Base-by-base conservation (phyloP, 768 basidiomycete species). In the Suillus decipiens region DNA sequence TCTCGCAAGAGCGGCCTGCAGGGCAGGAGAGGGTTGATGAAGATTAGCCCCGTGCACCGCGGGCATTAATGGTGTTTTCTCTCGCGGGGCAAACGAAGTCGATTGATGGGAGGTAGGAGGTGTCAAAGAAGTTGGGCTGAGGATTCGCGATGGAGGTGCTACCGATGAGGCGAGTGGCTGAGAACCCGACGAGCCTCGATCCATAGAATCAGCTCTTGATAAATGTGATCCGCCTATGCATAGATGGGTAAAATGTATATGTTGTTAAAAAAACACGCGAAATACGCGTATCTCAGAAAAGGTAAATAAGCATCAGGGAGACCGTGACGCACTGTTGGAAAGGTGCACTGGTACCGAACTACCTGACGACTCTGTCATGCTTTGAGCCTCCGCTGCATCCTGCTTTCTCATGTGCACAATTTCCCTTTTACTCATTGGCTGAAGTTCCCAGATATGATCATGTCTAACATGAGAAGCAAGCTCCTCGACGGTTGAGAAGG, bases 401-500 rank as follows among this genome's bases (percentile, higher is more conserved):
- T 76, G 72, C 56, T 64, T 71, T 59, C 70, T 71, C 56, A 80
- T 69, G 42, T 80, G 67, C 2, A 77, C 68, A 14, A 88, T 75
- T 39, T 88, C 85, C 28, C 73, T 64, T 36, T 78, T 78, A 31
- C 67, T 71, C 63, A 84, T 76, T n/a, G 84, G 81, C 47, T 77
- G 69, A 42, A 79, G 75, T 33, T 73, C 74, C 58, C 71, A 76
- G 48, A 84, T 76, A 68, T 88, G 87, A 12, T 82, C 79, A 33
- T 74, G 69, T 15, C 78, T 69, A 48, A 87, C 79, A 68, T 88
- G 87, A 8, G 74, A 65, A 3, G 74, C 69, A 33, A 87, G 79
- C 17, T 77, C 78, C 2, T 70, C 64, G n/a, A 75, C 71, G 33
- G 67, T 76, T 11, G 69, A 51, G 61, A 82, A 87, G 2, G 74